Base-by-base conservation (phyloP, 2,329 filamentous ascomycete genomes). In the Colletotrichum lupini region DNA sequence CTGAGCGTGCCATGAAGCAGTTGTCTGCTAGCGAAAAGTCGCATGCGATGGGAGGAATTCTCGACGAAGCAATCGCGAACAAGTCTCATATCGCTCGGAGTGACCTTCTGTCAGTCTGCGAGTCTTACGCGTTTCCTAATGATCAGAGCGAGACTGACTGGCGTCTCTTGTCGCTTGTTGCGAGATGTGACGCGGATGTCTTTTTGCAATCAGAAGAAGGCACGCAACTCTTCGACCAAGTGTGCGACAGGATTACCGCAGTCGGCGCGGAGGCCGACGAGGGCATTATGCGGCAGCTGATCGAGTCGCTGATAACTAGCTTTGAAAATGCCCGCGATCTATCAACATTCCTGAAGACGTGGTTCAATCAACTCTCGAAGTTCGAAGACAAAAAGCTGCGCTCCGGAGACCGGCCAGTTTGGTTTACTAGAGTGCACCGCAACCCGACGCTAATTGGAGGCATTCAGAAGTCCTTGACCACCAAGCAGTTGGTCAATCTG, bases 121-220 rank as follows among this genome's bases (percentile, higher is more conserved):
- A 79, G 56, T 76, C 81, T 2, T 87, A 87, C 74, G 87, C 82
- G 1, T 73, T 87, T 3, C 24, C 24, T 14, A 35, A 46, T 37
- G 74, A 77, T 1, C 67, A 76, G 9, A 76, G 80, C 4, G 76
- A 66, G 5, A 83, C 82, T 3, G 82, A 87, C 58, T 88, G 87
- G 86, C 73, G 73, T 0, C 76, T 89, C 11, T 75, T 87, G 7
- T 83, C 81, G 16, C 80, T 79, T 14, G 76, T 86, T 30, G 82
- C 85, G 1, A 79, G 79, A 8, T 86, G 87, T 57, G 87, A 89
- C 49, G 81, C 85, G 0, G 87, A 88, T 59, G 81, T 85, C 8
- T 87, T 89, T 59, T 76, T 83, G 77, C 42, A 80, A 2, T 81
- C 80, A 0, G 80, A 82, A 0, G 82, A 85, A 3, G 85, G 83